Evolutionary conservation across 225 moss, liverwort and hornwort genomes (phyloP), one percentile per base, ranked within the genome.

Genomic region (Neckera pumila): DNA sequence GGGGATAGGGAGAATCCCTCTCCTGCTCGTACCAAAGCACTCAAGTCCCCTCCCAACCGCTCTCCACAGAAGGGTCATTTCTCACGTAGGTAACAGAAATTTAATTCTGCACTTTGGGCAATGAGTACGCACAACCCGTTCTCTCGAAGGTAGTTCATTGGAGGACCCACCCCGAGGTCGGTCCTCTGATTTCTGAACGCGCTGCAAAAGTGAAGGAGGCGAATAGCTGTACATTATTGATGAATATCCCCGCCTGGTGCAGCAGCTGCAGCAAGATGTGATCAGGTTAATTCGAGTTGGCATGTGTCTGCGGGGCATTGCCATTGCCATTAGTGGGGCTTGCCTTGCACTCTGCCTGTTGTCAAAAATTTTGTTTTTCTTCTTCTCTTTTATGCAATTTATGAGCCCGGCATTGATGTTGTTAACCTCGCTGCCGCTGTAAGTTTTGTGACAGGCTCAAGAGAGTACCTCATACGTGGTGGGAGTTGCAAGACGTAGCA

Each of bases 11-110:
- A 86, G 71, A 89, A 88, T 67, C 77, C 82, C 20, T 90, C 91
- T 84, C 93, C 92, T 84, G 84, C 90, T 88, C 91, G 90, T 77
- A 88, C 84, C 54, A 89, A 64, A 89, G 79, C 86, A n/a, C 64
- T 81, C 23, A 92, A 90, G 61, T 89, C 93, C 59, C 92, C 93
- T 61, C 90, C 86, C 61, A 89, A 93, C 56, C 89, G 53, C 65
- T 93, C 93, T 84, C 91, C 92, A 30, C 89, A 82, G 57, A 91
- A 62, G 59, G 90, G 82, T 62, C 92, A 92, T 87, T 93, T 93
- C 86, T 92, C 89, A 9, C 92, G 93, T 75, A 91, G 93, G 93
- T 92, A 91, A 86, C 87, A 86, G 47, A 59, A 69, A 64, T 74
- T 73, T 13, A 33, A 31, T 88, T 59, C 84, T 80, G 42, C 85